Evolutionary conservation across 1,284 basidiomycete species (phyloP).

Genomic region (Lignosus rhinocerotis): DNA sequence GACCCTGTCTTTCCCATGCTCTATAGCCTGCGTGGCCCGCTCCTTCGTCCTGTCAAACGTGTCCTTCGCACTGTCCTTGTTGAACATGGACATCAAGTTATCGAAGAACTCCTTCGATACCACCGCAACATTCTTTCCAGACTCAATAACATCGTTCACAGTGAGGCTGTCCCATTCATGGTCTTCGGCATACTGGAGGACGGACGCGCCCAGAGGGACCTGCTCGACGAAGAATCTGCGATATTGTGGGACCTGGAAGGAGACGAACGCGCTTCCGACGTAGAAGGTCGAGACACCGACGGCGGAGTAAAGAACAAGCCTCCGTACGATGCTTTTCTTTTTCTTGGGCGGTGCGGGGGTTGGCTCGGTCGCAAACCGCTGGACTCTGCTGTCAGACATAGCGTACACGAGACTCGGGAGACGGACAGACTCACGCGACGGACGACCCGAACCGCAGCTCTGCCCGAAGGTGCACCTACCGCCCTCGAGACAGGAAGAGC

Average conservation of each 20-base stretch:
- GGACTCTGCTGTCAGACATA: constrained; percentile 15
- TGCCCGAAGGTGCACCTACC: constrained; percentile 46
- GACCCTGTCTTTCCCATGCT: constrained; percentile 48
- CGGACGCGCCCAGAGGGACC: constrained; percentile 73
- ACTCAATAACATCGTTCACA: constrained; percentile 57
- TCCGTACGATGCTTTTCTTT: constrained; percentile 53
- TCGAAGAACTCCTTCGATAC: constrained; percentile 29
- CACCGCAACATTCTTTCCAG: constrained; percentile 50
- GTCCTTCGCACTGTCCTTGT: constrained; percentile 40
- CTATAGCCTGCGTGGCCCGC: constrained; percentile 40
- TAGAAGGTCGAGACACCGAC: constrained; percentile 76
- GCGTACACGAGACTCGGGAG: constrained; percentile 2
- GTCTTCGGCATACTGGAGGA: constrained; percentile 82
- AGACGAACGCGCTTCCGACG: constrained; percentile 72
- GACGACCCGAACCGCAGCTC: constrained; percentile 47
- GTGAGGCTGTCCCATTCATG: constrained; percentile 77
- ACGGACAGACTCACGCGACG: constrained; percentile 49
- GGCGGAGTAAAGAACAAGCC: constrained; percentile 60
- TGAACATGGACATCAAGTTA: constrained; percentile 28
- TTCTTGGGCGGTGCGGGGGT: constrained; percentile 44
- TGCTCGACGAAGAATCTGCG: constrained; percentile 81
- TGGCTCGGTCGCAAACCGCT: constrained; percentile 62
- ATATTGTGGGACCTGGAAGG: constrained; percentile 73
- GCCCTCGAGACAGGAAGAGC: constrained; percentile 54
- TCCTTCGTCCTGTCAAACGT: constrained; percentile 42